Conservation (phyloP, 2,329 filamentous ascomycete genomes). For the Drechslerella coelobrocha region DNA sequence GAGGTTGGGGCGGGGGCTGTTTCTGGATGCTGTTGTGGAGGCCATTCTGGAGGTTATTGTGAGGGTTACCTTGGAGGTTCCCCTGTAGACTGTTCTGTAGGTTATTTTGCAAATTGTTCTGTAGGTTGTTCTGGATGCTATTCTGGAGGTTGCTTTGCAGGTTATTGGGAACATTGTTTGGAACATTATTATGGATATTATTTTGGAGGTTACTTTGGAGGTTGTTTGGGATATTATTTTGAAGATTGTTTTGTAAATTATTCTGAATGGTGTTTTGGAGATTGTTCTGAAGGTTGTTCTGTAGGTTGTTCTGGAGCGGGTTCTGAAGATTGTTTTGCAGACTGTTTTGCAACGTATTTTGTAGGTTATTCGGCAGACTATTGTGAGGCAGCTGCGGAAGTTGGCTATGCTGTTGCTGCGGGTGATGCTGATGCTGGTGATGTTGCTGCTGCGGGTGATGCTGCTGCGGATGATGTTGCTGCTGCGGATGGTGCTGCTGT, state of each 20-base stretch:
- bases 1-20: constrained; percentile 20
- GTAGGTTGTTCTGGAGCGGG: background rate
- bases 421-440: constrained; percentile 53
- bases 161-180: constrained; percentile 22
- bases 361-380: constrained; percentile 27
- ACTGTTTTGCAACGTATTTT: constrained; percentile 36
- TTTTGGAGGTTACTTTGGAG: constrained; percentile 34
- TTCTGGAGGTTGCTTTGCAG: constrained; percentile 27
- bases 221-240: constrained; percentile 12
- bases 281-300: constrained; percentile 1
- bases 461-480: constrained; percentile 52
- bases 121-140: constrained; percentile 21
- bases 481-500: constrained; percentile 52
- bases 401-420: constrained; percentile 50
- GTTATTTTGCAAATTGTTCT: constrained; percentile 23
- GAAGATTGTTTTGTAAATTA: background rate
- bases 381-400: constrained; percentile 41
- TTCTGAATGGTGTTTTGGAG: background rate
- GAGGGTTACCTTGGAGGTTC: constrained; percentile 8
- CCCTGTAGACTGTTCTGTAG: constrained; percentile 8
- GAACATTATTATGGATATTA: constrained; percentile 24
- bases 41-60: background rate
- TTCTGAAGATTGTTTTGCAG: constrained; percentile 24
- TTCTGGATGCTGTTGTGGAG: constrained; percentile 22
- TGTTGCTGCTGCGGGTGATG: constrained; percentile 52